phyloP scores from a whole-genome alignment of 345 rosid genomes.

The Lenwebbia sp. region DNA sequence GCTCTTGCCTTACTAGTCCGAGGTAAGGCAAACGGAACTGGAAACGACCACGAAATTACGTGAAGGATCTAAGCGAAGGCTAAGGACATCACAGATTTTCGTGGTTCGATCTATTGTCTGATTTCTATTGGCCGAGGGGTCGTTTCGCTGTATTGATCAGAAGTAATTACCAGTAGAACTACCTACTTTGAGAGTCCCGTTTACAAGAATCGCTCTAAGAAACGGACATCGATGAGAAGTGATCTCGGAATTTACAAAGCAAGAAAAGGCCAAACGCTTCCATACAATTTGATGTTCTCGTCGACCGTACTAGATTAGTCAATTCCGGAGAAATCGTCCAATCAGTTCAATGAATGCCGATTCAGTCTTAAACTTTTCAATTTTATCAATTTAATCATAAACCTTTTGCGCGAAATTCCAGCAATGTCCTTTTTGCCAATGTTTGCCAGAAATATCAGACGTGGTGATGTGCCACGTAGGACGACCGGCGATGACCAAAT shows the following conservation, averaged over 20 bases:
- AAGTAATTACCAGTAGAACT: neutral
- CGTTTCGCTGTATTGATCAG: neutral
- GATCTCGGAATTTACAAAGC: neutral
- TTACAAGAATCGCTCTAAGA: neutral
- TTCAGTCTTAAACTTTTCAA: neutral
- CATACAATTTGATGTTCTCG: neutral
- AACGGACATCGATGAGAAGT: neutral
- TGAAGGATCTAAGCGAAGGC: neutral
- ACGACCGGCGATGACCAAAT: accelerated
- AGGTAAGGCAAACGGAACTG: neutral
- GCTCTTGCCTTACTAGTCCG: neutral
- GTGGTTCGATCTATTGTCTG: neutral
- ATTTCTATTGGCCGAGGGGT: neutral
- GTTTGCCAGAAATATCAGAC: neutral
- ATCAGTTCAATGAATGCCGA: accelerated
- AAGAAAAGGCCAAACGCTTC: neutral
- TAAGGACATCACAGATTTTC: neutral
- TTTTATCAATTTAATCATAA: neutral
- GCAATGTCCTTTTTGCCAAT: accelerated
- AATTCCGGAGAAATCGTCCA: neutral
- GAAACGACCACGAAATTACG: neutral
- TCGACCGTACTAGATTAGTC: neutral
- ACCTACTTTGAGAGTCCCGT: neutral
- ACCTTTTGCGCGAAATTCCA: accelerated
- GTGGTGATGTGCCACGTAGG: neutral